Evolutionary conservation across 2,329 filamentous ascomycete genomes (phyloP).

Genomic region (Ceratocystis destructans): DNA sequence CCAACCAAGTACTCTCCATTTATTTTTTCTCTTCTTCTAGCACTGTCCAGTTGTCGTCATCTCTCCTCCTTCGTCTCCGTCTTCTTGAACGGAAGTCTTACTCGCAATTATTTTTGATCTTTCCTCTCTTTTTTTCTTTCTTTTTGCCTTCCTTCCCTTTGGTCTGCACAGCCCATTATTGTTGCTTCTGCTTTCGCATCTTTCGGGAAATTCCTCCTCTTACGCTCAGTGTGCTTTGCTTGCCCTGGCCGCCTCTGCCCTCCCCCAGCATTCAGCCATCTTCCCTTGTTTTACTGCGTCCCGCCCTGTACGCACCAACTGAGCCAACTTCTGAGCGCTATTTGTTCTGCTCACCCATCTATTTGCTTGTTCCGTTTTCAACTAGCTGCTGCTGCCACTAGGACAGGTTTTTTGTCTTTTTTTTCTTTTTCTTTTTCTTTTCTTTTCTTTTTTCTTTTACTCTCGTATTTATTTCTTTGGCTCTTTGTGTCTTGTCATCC

Average conservation of each 20-base stretch:
- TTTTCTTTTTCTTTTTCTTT: conserved; percentile 7
- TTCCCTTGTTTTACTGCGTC: conserved; percentile 4
- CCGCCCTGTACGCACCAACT: background rate
- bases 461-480: background rate
- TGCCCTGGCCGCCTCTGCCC: too few species aligned
- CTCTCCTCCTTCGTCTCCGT: background rate
- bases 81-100: background rate
- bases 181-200: conserved; percentile 7
- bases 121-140: background rate
- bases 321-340: background rate
- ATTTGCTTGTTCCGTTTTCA: conserved; percentile 1
- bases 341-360: background rate
- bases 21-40: background rate
- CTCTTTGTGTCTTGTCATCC: background rate
- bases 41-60: background rate
- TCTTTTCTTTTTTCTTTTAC: conserved; percentile 1
- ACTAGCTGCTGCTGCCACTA: conserved; percentile 3
- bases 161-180: background rate
- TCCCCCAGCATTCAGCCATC: background rate
- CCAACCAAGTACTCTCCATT: background rate
- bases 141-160: background rate
- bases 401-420: conserved; percentile 5
- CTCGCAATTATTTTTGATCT: background rate
- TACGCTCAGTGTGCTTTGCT: background rate
- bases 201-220: conserved; percentile 5